phyloP scores from a whole-genome alignment of 495 filamentous ascomycete species.

The Penicillium arizonense region DNA sequence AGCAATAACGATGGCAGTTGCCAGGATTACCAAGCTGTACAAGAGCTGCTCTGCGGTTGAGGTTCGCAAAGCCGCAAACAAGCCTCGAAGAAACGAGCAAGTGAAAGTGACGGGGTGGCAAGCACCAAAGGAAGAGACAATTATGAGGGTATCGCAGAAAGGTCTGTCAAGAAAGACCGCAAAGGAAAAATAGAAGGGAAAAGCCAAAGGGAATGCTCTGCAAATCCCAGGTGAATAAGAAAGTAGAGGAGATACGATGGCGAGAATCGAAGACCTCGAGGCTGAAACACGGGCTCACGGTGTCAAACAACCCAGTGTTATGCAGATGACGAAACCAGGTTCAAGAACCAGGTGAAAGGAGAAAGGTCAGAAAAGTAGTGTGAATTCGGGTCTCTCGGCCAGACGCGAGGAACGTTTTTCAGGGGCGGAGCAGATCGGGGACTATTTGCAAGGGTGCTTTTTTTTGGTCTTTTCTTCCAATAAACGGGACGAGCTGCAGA shows the following conservation, averaged over 20 bases:
- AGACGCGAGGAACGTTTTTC: conserved; percentile 25
- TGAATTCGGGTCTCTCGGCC: conserved; percentile 20
- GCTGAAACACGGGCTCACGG: conserved; percentile 19
- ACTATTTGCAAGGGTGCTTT: conserved; percentile 27
- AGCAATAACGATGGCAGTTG: conserved; percentile 10
- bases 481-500: conserved; percentile 26
- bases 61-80: conserved; percentile 2
- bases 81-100: neutral
- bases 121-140: conserved; percentile 5
- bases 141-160: conserved; percentile 19
- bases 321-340: conserved; percentile 4
- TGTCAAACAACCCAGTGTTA: conserved; percentile 8
- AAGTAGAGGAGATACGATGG: conserved; percentile 23
- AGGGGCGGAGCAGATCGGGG: conserved; percentile 30
- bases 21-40: conserved; percentile 28
- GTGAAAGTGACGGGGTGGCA: conserved; percentile 2
- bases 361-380: conserved; percentile 2
- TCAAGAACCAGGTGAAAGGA: neutral
- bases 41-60: conserved; percentile 7
- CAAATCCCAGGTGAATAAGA: conserved; percentile 37
- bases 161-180: conserved; percentile 11
- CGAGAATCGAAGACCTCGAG: conserved; percentile 7
- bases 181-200: conserved; percentile 19
- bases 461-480: conserved; percentile 20
- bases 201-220: conserved; percentile 43